Conservation (phyloP, 1,139 yeast genomes). For the Eremothecium gossypii region DNA sequence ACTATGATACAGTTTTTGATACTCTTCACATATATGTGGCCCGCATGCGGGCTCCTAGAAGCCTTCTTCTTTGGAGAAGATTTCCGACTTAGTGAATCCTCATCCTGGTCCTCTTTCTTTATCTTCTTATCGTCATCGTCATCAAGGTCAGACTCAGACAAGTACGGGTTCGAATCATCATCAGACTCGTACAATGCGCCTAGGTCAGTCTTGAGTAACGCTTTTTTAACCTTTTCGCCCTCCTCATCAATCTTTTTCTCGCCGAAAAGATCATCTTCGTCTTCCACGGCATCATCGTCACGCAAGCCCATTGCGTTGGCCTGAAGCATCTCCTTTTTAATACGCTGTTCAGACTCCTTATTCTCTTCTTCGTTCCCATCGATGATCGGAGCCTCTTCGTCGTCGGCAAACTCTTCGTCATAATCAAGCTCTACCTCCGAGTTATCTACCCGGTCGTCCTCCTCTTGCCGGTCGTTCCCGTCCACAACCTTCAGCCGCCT, state of each 20-base stretch:
- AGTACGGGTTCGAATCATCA: slow-evolving; percentile 74
- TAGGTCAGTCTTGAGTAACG: slow-evolving; percentile 77
- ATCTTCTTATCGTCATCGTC: slow-evolving; percentile 42
- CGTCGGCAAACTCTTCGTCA: slow-evolving; percentile 97
- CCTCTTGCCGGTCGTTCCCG: slow-evolving; percentile 34
- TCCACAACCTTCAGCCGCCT: slow-evolving; percentile 55
- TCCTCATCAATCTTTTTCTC: slow-evolving; percentile 81
- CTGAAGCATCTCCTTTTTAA: slow-evolving; percentile 81
- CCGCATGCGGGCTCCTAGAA: slow-evolving; percentile 10
- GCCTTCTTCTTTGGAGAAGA: slow-evolving; percentile 23
- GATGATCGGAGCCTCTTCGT: slow-evolving; percentile 96
- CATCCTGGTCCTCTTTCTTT: slow-evolving; percentile 39
- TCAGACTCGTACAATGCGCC: slow-evolving; percentile 86
- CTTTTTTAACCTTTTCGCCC: slow-evolving; percentile 78
- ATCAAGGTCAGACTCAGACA: slow-evolving; percentile 64
- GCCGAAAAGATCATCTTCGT: slow-evolving; percentile 48
- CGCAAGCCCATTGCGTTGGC: slow-evolving; percentile 67
- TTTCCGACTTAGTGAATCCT: slow-evolving; percentile 17
- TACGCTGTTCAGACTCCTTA: slow-evolving; percentile 77
- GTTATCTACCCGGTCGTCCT: slow-evolving; percentile 44
- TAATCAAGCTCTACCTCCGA: slow-evolving; percentile 90
- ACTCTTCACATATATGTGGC: slow-evolving; percentile 39
- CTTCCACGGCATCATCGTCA: slow-evolving; percentile 49
- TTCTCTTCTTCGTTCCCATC: slow-evolving; percentile 96
- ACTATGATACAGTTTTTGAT: slow-evolving; percentile 59